Evolutionary conservation across 2,329 filamentous ascomycete genomes (phyloP), one percentile per base, ranked within the genome.

Genomic region (Madurella mycetomatis): DNA sequence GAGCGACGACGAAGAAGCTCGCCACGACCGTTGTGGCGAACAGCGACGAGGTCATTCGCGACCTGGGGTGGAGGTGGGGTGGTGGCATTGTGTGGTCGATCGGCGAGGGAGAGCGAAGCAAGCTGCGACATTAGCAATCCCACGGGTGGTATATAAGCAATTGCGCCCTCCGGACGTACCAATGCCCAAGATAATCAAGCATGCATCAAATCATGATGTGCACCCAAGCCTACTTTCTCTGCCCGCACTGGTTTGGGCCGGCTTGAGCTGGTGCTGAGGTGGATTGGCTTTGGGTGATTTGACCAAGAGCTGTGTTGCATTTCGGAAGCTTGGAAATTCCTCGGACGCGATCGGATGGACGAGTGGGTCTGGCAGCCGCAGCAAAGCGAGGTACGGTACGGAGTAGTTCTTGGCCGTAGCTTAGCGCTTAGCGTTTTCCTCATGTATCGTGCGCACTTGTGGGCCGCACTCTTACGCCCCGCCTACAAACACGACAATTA

Each of bases 11-110:
- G 60, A 96, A 81, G 71, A 99, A 96, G 63, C 88, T 94, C 32
- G 91, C 85, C 59, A 89, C 80, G 51, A 97, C 82, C 1, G 92
- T 97, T n/a, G 88, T 90, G 48, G 90, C 91, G 76, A 99, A 99
- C 57, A 99, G 86, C 44, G 91, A 94, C 53, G 88, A 92, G 64
- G 94, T 99, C 76, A 90, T 89, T 65, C 90, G 86, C 63, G 92
- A 97, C 71, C 92, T 86, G 34, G 94, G 94, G 72, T 99, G 94
- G 41, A 99, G 85, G 73, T 92, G 87, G 61, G 90, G 87, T 58
- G 90, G 88, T 13, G 25, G n/a, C 19, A 39, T 43, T 41, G 16
- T 8, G 41, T 15, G 15, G 3, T n/a, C 15, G 34, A 12, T 16
- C 42, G 4, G 18, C 31, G 17, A 43, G 44, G 32, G 19, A 31